Conservation (phyloP, 768 basidiomycete species). For the Hygrophorus russula region DNA sequence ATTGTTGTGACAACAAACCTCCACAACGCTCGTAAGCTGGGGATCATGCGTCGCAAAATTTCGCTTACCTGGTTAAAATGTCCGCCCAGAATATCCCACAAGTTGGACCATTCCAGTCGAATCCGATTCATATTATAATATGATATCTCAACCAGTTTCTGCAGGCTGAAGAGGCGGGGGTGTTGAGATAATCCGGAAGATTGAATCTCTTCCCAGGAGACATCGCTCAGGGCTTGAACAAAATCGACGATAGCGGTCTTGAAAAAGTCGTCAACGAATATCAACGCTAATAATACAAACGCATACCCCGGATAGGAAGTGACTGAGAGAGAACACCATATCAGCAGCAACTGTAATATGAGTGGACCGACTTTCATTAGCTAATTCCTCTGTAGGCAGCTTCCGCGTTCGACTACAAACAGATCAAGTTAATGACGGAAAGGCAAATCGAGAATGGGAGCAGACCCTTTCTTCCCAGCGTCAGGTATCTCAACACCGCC, state of each 20-base stretch:
- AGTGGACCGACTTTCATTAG: slow-evolving; percentile 92
- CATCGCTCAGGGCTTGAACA: slow-evolving; percentile 88
- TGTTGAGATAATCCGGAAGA: slow-evolving; percentile 91
- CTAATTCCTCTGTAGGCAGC: slow-evolving; percentile 83
- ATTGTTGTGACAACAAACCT: slow-evolving; percentile 99
- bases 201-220: slow-evolving; percentile 99
- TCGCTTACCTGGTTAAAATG: slow-evolving; percentile 88
- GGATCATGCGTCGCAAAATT: too few species aligned
- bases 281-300: not conserved
- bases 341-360: slow-evolving; percentile 98
- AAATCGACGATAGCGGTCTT: slow-evolving; percentile 97
- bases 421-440: slow-evolving; percentile 7
- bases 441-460: slow-evolving; percentile 3
- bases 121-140: slow-evolving; percentile 99
- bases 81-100: slow-evolving; percentile 97
- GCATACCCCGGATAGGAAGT: slow-evolving; percentile 86
- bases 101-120: slow-evolving; percentile 93
- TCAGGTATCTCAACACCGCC: slow-evolving; percentile 82
- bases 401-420: slow-evolving; percentile 38
- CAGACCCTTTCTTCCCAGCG: slow-evolving; percentile 69
- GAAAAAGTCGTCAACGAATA: slow-evolving; percentile 6
- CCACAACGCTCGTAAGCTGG: not conserved
- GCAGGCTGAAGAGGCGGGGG: slow-evolving; percentile 91
- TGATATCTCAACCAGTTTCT: slow-evolving; percentile 97
- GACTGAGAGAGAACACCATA: slow-evolving; percentile 97